A percentile compares a stretch with the other conserved stretches of the same genome.
These are phyloP conservation scores for Aspergillus texensis DNA, from an alignment of 2,329 filamentous ascomycete genomes.

Conservation along the genomic window DNA sequence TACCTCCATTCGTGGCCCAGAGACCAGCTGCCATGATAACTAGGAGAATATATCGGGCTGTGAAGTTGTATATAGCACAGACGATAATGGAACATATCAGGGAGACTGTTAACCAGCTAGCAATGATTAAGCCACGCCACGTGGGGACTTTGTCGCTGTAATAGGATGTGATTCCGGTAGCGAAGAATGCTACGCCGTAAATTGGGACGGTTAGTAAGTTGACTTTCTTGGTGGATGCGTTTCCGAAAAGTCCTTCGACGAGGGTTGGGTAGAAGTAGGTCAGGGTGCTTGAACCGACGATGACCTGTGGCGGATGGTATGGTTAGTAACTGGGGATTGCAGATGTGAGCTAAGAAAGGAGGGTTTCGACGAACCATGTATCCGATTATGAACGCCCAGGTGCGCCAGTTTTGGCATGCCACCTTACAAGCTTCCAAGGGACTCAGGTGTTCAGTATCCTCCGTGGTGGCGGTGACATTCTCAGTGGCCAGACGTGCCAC, in stretches of 20 bases:
- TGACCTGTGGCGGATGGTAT: constrained; percentile 20
- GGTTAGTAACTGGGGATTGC: too few relatives aligned
- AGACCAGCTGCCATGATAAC: constrained; percentile 60
- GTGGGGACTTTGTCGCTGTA: constrained; percentile 51
- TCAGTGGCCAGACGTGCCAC: constrained; percentile 25
- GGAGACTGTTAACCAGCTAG: constrained; percentile 50
- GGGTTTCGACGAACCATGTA: constrained; percentile 35
- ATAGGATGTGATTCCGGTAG: constrained; percentile 50
- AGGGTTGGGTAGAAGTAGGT: constrained; percentile 38
- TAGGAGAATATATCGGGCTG: constrained; percentile 57
- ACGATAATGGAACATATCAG: constrained; percentile 44
- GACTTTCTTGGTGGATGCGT: constrained; percentile 27
- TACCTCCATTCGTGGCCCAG: constrained; percentile 56
- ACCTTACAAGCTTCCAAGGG: constrained; percentile 23
- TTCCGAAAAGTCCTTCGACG: constrained; percentile 26
- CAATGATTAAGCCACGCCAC: constrained; percentile 54
- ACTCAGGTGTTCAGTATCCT: constrained; percentile 18
- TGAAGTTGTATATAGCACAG: constrained; percentile 54
- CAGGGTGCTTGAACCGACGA: constrained; percentile 40
- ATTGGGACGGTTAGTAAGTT: constrained; percentile 50
- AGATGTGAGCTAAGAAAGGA: not conserved
- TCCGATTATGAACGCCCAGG: constrained; percentile 45
- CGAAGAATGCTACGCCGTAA: constrained; percentile 57
- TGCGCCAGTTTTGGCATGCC: constrained; percentile 33
- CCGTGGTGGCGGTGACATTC: constrained; percentile 20